A percentile compares a stretch with the other conserved stretches of the same genome.
These are phyloP conservation scores for Fusarium sp. DNA, from an alignment of 2,329 filamentous ascomycete species.

Conservation along the genomic window DNA sequence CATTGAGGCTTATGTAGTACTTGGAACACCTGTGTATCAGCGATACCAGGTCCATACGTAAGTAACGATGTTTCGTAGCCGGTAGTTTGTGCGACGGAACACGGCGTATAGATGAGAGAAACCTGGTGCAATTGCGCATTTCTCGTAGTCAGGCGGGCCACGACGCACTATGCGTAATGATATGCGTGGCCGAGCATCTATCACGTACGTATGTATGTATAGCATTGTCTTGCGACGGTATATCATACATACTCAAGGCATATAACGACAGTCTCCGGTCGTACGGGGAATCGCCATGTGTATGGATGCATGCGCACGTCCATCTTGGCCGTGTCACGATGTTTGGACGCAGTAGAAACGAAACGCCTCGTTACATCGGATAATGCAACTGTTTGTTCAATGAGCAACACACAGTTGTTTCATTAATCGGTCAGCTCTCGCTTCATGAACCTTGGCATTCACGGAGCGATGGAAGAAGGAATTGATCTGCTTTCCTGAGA, in stretches of 20 bases:
- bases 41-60: constrained; percentile 5
- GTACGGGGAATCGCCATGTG: constrained; percentile 8
- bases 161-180: neutral
- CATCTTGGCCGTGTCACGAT: constrained; percentile 7
- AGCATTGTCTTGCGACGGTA: neutral
- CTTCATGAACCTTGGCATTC: constrained; percentile 39
- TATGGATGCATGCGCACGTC: constrained; percentile 5
- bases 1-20: constrained; percentile 22
- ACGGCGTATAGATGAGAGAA: constrained; percentile 2
- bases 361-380: constrained; percentile 16
- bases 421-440: constrained; percentile 35
- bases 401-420: constrained; percentile 33
- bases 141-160: neutral
- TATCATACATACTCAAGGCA: constrained; percentile 16
- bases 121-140: neutral
- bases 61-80: constrained; percentile 3
- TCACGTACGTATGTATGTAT: neutral
- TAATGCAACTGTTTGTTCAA: constrained; percentile 20
- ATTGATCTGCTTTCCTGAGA: constrained; percentile 14
- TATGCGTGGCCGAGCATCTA: neutral
- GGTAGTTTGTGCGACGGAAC: constrained; percentile 10
- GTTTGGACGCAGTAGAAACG: constrained; percentile 1
- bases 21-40: neutral
- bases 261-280: constrained; percentile 20
- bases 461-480: constrained; percentile 36